Conservation (phyloP, 2,329 filamentous ascomycete species). For the Alternaria alternata region DNA sequence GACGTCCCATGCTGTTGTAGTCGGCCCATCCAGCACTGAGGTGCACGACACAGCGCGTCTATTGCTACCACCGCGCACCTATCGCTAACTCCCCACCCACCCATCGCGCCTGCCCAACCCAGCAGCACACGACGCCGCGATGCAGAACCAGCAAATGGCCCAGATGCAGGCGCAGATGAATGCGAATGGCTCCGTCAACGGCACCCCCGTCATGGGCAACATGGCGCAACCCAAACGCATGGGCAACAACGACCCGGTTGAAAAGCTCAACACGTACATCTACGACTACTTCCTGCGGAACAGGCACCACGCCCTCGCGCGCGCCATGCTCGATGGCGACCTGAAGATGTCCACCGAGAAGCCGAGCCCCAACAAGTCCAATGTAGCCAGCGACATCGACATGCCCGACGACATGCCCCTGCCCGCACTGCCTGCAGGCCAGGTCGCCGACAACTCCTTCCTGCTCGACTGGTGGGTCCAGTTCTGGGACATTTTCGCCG, state of each 20-base stretch:
- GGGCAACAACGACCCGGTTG: slow-evolving; percentile 50
- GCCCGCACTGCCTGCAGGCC: slow-evolving; percentile 69
- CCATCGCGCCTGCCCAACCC: slow-evolving; percentile 31
- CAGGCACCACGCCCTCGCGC: slow-evolving; percentile 83
- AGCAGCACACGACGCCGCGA: slow-evolving; percentile 29
- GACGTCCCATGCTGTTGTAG: slow-evolving; percentile 43
- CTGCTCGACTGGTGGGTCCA: slow-evolving; percentile 97
- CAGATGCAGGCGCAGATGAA: slow-evolving; percentile 72
- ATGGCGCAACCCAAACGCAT: slow-evolving; percentile 46
- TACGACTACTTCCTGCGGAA: slow-evolving; percentile 92
- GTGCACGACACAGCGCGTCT: slow-evolving; percentile 31
- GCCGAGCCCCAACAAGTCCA: slow-evolving; percentile 72
- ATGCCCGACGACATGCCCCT: slow-evolving; percentile 84
- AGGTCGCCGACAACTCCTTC: slow-evolving; percentile 77
- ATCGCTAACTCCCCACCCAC: slow-evolving; percentile 21
- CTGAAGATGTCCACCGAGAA: slow-evolving; percentile 67
- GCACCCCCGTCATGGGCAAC: slow-evolving; percentile 73
- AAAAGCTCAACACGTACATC: slow-evolving; percentile 82
- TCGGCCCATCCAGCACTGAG: slow-evolving; percentile 34
- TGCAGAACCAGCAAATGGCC: slow-evolving; percentile 62
- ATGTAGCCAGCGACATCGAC: slow-evolving; percentile 75
- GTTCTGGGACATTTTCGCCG: slow-evolving; percentile 95
- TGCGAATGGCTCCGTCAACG: slow-evolving; percentile 68
- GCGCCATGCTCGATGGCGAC: slow-evolving; percentile 60
- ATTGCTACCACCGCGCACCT: slow-evolving; percentile 22